These are phyloP conservation scores for Leishmania major DNA, from an alignment of 208 protist genomes.

Conservation along the genomic window DNA sequence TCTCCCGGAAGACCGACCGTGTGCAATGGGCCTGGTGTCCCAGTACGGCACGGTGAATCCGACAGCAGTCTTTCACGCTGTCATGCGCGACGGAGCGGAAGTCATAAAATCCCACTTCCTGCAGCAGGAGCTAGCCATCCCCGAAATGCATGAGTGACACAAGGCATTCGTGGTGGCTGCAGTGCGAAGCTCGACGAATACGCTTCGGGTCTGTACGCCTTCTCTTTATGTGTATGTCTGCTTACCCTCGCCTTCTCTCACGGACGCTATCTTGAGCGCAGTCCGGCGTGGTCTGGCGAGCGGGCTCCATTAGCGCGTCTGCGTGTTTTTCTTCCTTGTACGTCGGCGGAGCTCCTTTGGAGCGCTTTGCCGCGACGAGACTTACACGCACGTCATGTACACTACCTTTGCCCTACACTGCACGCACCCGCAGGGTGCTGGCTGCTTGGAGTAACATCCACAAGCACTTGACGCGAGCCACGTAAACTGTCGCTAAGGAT, in stretches of 20 bases:
- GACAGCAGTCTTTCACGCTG: constrained; percentile 8
- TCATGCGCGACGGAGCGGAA: constrained; percentile 27
- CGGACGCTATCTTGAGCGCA: background rate
- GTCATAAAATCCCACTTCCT: constrained; percentile 31
- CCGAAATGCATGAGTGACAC: constrained; percentile 15
- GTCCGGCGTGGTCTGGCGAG: background rate
- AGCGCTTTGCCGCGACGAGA: background rate
- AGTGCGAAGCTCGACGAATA: background rate
- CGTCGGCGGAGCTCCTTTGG: background rate
- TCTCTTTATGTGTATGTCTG: background rate
- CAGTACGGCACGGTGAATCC: constrained; percentile 31
- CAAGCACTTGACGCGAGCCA: background rate
- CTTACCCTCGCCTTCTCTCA: background rate
- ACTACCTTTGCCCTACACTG: background rate
- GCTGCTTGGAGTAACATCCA: background rate
- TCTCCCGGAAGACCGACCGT: constrained; percentile 25
- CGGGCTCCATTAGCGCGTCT: too few relatives aligned
- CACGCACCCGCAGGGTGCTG: background rate
- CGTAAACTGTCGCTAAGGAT: background rate
- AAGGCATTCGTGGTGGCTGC: background rate
- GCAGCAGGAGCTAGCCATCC: constrained; percentile 29
- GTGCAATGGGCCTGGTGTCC: constrained; percentile 32
- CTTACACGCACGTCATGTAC: constrained; percentile 8
- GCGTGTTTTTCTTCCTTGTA: background rate
- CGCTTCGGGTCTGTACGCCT: background rate